Conservation (phyloP, 2,329 filamentous ascomycete species). For the Lasiodiplodia citricola region DNA sequence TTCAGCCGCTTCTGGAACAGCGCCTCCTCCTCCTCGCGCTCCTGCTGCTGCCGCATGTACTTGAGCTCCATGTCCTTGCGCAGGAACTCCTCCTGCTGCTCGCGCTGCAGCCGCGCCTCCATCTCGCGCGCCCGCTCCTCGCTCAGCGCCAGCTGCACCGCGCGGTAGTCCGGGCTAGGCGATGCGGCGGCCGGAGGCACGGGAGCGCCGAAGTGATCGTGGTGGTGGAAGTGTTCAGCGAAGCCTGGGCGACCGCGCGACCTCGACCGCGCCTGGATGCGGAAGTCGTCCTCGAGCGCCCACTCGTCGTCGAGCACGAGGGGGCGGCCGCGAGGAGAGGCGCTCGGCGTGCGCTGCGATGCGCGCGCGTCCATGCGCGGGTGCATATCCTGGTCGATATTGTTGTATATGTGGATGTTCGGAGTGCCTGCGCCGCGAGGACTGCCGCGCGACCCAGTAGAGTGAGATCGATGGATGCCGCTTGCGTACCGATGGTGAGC, state of each 20-base stretch:
- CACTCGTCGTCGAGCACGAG: constrained; percentile 42
- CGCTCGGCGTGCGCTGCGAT: constrained; percentile 37
- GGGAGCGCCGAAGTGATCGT: constrained; percentile 20
- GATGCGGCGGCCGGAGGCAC: neutral
- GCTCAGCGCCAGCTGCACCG: constrained; percentile 20
- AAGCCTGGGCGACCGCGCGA: constrained; percentile 40
- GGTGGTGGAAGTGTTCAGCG: constrained; percentile 33
- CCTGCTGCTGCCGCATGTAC: constrained; percentile 25
- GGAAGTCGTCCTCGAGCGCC: constrained; percentile 42
- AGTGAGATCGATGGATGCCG: constrained; percentile 51
- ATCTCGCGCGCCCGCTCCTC: constrained; percentile 17
- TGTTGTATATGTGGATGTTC: constrained; percentile 55
- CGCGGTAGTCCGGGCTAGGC: constrained; percentile 32
- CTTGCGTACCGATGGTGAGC: constrained; percentile 27
- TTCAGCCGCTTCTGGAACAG: constrained; percentile 41
- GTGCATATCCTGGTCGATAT: constrained; percentile 46
- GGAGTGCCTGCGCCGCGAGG: constrained; percentile 49
- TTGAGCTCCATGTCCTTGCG: constrained; percentile 27
- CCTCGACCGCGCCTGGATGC: constrained; percentile 27
- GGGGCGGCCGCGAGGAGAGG: constrained; percentile 33
- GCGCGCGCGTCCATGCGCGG: constrained; percentile 41
- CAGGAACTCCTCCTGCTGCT: constrained; percentile 37
- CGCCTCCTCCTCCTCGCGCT: constrained; percentile 41
- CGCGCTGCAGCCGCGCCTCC: constrained; percentile 33
- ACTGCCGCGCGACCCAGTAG: constrained; percentile 50